Percentiles rank a stretch among this genome's conserved stretches.
phyloP scores from a whole-genome alignment of 176 grass and related monocot genomes.

The Saccharum officinarum region DNA sequence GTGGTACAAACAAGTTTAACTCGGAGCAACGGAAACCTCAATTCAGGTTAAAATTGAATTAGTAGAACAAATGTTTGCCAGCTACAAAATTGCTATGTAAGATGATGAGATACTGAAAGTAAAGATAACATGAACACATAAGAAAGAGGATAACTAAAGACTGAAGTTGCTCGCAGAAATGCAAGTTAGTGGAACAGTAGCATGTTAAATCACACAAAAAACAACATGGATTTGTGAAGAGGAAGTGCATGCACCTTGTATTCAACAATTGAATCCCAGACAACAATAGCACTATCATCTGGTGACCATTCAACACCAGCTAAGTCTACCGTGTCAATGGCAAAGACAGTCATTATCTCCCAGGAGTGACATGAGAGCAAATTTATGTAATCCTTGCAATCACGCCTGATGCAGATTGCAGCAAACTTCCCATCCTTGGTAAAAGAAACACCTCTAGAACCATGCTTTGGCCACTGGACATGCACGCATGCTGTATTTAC shows the following conservation, averaged over 20 bases:
- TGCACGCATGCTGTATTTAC: constrained; percentile 93
- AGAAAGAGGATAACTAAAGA: constrained; percentile 6
- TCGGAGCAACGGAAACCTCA: neutral
- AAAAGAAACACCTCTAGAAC: constrained; percentile 80
- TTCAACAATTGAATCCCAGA: constrained; percentile 98
- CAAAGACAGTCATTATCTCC: constrained; percentile 89
- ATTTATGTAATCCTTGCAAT: constrained; percentile 98
- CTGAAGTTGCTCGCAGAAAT: neutral
- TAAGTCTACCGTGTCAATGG: constrained; percentile 83
- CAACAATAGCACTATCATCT: constrained; percentile 86
- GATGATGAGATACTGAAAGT: neutral
- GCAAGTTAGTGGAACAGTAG: neutral
- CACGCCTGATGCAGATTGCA: constrained; percentile 77
- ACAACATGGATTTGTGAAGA: constrained; percentile 18
- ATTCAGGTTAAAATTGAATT: neutral
- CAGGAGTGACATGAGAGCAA: constrained; percentile 90
- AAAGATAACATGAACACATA: constrained; percentile 3
- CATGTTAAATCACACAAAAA: neutral
- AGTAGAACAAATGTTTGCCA: neutral
- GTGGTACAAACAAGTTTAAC: constrained; percentile 1
- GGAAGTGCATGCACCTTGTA: constrained; percentile 63
- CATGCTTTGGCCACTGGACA: constrained; percentile 92
- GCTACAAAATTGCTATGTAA: constrained; percentile 13
- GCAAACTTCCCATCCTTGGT: constrained; percentile 93
- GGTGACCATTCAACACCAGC: constrained; percentile 91